Evolutionary conservation across 495 filamentous ascomycete species (phyloP), one percentile per base, ranked within the genome.

Genomic region (Chaetomium tenue): DNA sequence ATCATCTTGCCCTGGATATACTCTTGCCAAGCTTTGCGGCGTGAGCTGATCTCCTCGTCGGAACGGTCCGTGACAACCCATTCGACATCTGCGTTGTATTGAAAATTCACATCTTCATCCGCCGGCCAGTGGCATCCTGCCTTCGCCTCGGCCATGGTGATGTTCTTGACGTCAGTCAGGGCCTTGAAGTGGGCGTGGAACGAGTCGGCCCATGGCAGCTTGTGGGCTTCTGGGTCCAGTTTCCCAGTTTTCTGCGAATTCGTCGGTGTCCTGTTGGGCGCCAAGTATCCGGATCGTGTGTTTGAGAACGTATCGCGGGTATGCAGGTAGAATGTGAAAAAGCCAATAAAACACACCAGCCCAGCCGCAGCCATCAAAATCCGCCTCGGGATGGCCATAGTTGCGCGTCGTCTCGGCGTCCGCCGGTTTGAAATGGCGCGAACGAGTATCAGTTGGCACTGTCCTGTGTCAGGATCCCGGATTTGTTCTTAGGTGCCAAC

Each of bases 151-250:
- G 37, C 66, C 59, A 72, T 60, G 22, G 66, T 66, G 25, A 72
- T 39, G 13, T 61, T 53, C 22, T 54, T 58, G 5, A 68, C 57
- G 26, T 44, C 33, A 12, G 59, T 66, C n/a, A 71, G 54, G n/a
- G 68, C 68, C 20, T 48, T 30, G 59, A 72, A 68, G 60, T 72
- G 68, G 23, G 61, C n/a, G 25, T 62, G 58, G 58, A 72, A 72
- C n/a, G 59, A 26, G 56, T 72, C 70, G 50, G 70, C 65, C 20
- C 25, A 51, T n/a, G 65, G 69, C 18, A 72, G 59, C 30, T 46
- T 65, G 59, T 72, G 70, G 3, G 68, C 69, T 42, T 70, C 23
- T 18, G 56, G 56, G 25, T 59, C 23, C 12, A 18, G 56, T 16
- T 46, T 5, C 22, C 9, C 22, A 0, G 56, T 28, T 12, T 16